Conservation (phyloP, 1,139 yeast genomes). For the Petasospora rhodanensis region DNA sequence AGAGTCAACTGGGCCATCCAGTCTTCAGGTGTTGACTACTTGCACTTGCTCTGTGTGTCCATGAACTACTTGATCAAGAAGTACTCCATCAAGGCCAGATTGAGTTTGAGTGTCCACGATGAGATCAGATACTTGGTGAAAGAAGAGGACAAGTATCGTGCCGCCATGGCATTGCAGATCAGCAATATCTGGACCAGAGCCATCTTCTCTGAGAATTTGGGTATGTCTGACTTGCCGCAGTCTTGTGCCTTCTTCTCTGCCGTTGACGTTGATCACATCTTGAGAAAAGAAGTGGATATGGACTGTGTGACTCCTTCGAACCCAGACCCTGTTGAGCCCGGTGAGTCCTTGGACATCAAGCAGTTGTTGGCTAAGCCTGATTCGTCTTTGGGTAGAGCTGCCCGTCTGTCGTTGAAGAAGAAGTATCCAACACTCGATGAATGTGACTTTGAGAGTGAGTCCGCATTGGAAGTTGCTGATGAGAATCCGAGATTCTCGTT, state of each 20-base stretch:
- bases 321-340: slow-evolving; percentile 65
- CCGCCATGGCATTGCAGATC: slow-evolving; percentile 80
- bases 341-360: slow-evolving; percentile 66
- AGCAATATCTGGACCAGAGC: slow-evolving; percentile 96
- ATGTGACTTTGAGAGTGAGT: too few species aligned
- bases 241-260: slow-evolving; percentile 94
- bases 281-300: slow-evolving; percentile 84
- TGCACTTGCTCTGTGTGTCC: slow-evolving; percentile 77
- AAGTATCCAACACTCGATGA: slow-evolving; percentile 5
- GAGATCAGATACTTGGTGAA: slow-evolving; percentile 81
- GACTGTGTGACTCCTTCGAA: slow-evolving; percentile 92
- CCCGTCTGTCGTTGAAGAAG: slow-evolving; percentile 16
- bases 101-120: slow-evolving; percentile 89
- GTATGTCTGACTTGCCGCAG: slow-evolving; percentile 86
- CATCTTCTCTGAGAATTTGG: slow-evolving; percentile 89
- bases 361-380: slow-evolving; percentile 40
- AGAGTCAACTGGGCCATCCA: slow-evolving; percentile 98
- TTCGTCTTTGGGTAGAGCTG: slow-evolving; percentile 20
- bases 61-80: slow-evolving; percentile 77
- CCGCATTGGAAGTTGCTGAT: neutral
- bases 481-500: slow-evolving; percentile 15
- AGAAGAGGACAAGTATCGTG: slow-evolving; percentile 66
- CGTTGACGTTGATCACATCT: slow-evolving; percentile 82
- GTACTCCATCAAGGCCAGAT: slow-evolving; percentile 70
- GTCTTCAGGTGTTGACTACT: slow-evolving; percentile 95